Evolutionary conservation across 768 basidiomycete genomes (phyloP), one percentile per base, ranked within the genome.

Genomic region (Hygrocybe coccinea): DNA sequence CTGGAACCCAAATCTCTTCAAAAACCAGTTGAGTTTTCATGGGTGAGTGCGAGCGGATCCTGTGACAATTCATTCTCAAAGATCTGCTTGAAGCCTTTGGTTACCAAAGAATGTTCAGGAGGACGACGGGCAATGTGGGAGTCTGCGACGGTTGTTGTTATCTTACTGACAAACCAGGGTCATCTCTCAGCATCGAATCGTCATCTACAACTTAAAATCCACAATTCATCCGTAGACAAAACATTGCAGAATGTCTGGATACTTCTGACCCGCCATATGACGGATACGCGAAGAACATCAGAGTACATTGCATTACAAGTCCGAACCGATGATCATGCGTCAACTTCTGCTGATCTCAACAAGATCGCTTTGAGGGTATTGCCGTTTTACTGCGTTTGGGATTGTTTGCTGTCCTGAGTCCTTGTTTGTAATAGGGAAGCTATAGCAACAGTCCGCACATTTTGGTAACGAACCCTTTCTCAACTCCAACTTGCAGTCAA

Each of bases 1-100:
- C 65, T 98, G 95, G 95, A 78, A 93, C 67, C 90, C 93, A 0
- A 60, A 48, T 0, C 72, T 81, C 2, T 88, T 91, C 71, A 59
- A 72, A 2, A 69, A 76, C 25, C 58, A 59, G 1, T 60, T 82
- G 22, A 71, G 62, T 14, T 81, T 90, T 58, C 91, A 95, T 56
- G 86, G 87, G 92, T 89, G 54, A 46, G 79, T 66, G 15, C 9
- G 6, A 37, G 22, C 25, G 8, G n/a, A 21, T 41, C 25, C 3
- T 29, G 22, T 46, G 19, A 17, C 25, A 22, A 5, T 36, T 51
- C 10, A 64, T 46, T 12, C 12, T 19, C 19, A 11, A 22, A 25
- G 34, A 29, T 52, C 48, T 29, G 50, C 39, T 14, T 71, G 67
- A 69, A 86, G 81, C 51, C 76, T 76, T 62, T 77, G 77, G 71